Evolutionary conservation across 2,329 filamentous ascomycete genomes (phyloP).

Genomic region (Pseudogymnoascus sp.): DNA sequence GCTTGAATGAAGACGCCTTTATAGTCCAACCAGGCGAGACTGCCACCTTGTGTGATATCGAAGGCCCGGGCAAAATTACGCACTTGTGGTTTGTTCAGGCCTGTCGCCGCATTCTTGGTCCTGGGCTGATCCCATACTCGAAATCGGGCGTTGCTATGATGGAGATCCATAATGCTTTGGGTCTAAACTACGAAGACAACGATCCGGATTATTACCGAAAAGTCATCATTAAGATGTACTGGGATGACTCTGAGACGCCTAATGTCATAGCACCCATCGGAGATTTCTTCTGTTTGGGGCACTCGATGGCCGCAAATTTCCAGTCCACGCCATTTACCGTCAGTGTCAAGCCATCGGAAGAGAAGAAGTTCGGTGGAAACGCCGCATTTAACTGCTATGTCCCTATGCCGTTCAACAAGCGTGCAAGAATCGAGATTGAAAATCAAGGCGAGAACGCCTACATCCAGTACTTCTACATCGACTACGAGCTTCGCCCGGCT

Average conservation of each 20-base stretch:
- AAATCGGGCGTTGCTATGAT: constrained; percentile 32
- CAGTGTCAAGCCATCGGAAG: constrained; percentile 29
- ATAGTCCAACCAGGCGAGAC: constrained; percentile 29
- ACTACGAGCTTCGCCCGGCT: constrained; percentile 28
- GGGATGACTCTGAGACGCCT: constrained; percentile 29
- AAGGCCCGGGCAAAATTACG: constrained; percentile 30
- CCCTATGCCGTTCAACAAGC: constrained; percentile 31
- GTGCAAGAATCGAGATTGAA: constrained; percentile 31
- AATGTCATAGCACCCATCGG: constrained; percentile 29
- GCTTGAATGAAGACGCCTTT: constrained; percentile 29
- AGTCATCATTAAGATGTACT: constrained; percentile 32
- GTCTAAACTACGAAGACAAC: constrained; percentile 29
- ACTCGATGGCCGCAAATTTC: constrained; percentile 31
- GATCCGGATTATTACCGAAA: constrained; percentile 33
- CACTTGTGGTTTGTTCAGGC: constrained; percentile 31
- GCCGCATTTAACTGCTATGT: constrained; percentile 31
- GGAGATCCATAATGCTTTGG: constrained; percentile 29
- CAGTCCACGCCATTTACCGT: constrained; percentile 31
- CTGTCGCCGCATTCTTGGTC: constrained; percentile 30
- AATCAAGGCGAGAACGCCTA: constrained; percentile 30
- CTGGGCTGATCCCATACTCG: constrained; percentile 29
- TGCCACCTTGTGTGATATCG: constrained; percentile 26
- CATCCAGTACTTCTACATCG: constrained; percentile 32
- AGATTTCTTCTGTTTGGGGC: constrained; percentile 30
- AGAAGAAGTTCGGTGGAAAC: constrained; percentile 30